A percentile compares a stretch with the other conserved stretches of the same genome.
phyloP scores from a whole-genome alignment of 345 rosid genomes.

The Syzygium aqueum region DNA sequence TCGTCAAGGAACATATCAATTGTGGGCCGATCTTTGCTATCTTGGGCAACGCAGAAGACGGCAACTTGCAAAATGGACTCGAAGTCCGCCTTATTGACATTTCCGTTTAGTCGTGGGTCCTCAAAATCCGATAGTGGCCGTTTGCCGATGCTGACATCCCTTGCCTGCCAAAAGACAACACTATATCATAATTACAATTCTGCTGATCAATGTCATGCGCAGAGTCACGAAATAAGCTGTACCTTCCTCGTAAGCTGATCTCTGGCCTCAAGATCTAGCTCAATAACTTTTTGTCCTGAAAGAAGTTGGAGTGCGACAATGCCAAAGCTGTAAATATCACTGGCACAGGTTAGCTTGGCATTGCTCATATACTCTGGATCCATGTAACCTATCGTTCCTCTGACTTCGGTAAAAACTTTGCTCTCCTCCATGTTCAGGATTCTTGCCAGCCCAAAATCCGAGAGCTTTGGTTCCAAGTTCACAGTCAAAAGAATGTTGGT shows the following conservation, averaged over 20 bases:
- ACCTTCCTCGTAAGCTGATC: slow-evolving; percentile 67
- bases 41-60: slow-evolving; percentile 35
- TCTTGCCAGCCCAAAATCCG: slow-evolving; percentile 60
- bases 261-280: slow-evolving; percentile 49
- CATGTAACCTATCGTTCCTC: slow-evolving; percentile 73
- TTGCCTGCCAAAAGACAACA: slow-evolving; percentile 23
- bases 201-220: not conserved
- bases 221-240: not conserved
- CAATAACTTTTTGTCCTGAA: slow-evolving; percentile 56
- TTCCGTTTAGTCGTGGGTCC: slow-evolving; percentile 35
- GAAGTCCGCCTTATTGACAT: slow-evolving; percentile 28
- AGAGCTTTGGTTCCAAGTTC: slow-evolving; percentile 46
- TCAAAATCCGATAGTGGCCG: slow-evolving; percentile 36
- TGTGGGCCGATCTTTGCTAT: slow-evolving; percentile 47
- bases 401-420: slow-evolving; percentile 66
- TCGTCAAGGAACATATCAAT: slow-evolving; percentile 34
- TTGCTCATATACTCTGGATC: slow-evolving; percentile 71
- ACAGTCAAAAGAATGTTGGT: slow-evolving; percentile 65
- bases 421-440: slow-evolving; percentile 66
- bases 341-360: slow-evolving; percentile 51
- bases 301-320: slow-evolving; percentile 54
- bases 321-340: slow-evolving; percentile 66
- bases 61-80: slow-evolving; percentile 38
- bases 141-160: slow-evolving; percentile 30
- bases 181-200: not conserved